phyloP scores from a whole-genome alignment of 2,329 filamentous ascomycete species.

The Metarhizium humberi region DNA sequence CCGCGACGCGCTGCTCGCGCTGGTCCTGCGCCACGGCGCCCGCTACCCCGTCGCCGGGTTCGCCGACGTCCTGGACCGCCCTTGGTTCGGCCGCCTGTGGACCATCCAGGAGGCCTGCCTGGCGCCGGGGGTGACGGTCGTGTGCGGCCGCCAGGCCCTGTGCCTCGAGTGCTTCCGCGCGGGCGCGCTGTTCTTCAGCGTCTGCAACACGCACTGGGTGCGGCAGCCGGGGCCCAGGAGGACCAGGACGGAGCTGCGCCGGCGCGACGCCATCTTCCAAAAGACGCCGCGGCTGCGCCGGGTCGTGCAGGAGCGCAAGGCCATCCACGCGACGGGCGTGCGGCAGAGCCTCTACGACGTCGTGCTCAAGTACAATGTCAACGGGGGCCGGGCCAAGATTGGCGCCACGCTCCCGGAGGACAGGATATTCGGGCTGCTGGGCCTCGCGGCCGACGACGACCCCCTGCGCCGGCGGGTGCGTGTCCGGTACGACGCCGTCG shows the following conservation, averaged over 20 bases:
- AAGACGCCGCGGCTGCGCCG: constrained; percentile 13
- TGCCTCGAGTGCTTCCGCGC: constrained; percentile 18
- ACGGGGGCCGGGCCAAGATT: constrained; percentile 13
- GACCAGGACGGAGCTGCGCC: constrained; percentile 7
- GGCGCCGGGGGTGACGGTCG: constrained; percentile 12
- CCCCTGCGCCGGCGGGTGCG: constrained; percentile 5
- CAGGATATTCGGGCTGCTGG: constrained; percentile 22
- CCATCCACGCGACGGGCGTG: constrained; percentile 14
- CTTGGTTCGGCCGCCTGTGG: constrained; percentile 25
- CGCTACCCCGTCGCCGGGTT: constrained; percentile 17
- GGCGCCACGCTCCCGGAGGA: constrained; percentile 19
- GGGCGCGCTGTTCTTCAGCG: constrained; percentile 17
- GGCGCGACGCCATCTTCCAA: constrained; percentile 12
- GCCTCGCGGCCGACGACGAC: constrained; percentile 16
- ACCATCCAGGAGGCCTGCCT: constrained; percentile 24
- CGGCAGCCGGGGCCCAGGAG: constrained; percentile 3
- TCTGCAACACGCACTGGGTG: constrained; percentile 22
- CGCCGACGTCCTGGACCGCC: constrained; percentile 17
- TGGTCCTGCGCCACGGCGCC: constrained; percentile 13
- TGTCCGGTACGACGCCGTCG: constrained; percentile 8
- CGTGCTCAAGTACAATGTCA: constrained; percentile 21
- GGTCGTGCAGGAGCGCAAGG: constrained; percentile 20
- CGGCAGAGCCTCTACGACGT: constrained; percentile 16
- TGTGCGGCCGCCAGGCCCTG: constrained; percentile 17
- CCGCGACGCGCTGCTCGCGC: constrained; percentile 16